A percentile compares a stretch with the other conserved stretches of the same genome.
Conservation (phyloP, 1,284 basidiomycete species). For the Leccinum pachyderme region DNA sequence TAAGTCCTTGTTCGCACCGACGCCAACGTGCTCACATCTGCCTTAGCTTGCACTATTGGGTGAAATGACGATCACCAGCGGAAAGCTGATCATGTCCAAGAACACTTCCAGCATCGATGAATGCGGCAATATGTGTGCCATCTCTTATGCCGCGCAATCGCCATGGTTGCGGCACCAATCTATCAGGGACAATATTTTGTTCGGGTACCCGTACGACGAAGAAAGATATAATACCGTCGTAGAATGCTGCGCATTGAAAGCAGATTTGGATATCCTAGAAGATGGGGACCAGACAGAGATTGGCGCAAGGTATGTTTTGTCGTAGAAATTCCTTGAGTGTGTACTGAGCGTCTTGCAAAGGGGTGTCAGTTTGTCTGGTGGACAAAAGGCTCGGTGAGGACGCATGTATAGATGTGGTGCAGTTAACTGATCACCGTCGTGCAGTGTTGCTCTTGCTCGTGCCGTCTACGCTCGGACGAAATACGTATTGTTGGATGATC, state of each 20-base stretch:
- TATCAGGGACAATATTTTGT: slow-evolving; percentile 47
- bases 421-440: background rate
- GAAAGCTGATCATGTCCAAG: slow-evolving; percentile 42
- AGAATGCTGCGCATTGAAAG: slow-evolving; percentile 60
- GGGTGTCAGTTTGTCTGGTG: slow-evolving; percentile 50
- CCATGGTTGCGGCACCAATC: slow-evolving; percentile 56
- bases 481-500: slow-evolving; percentile 57
- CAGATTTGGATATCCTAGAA: slow-evolving; percentile 52
- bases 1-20: slow-evolving; percentile 11
- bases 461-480: slow-evolving; percentile 53
- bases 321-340: no score
- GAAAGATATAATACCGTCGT: slow-evolving; percentile 44
- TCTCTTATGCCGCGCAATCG: slow-evolving; percentile 60
- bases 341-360: slow-evolving; percentile 18
- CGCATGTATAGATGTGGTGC: background rate
- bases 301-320: slow-evolving; percentile 30
- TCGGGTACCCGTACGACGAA: slow-evolving; percentile 43
- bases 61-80: slow-evolving; percentile 31
- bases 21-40: background rate
- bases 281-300: slow-evolving; percentile 38
- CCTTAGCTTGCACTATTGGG: slow-evolving; percentile 33
- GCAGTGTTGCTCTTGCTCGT: slow-evolving; percentile 54
- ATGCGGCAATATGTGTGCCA: slow-evolving; percentile 44
- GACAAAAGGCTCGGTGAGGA: slow-evolving; percentile 49
- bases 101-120: slow-evolving; percentile 38